Conservation (phyloP, 805 yeast species). For the Vanderwaltozyma tropicalis region DNA sequence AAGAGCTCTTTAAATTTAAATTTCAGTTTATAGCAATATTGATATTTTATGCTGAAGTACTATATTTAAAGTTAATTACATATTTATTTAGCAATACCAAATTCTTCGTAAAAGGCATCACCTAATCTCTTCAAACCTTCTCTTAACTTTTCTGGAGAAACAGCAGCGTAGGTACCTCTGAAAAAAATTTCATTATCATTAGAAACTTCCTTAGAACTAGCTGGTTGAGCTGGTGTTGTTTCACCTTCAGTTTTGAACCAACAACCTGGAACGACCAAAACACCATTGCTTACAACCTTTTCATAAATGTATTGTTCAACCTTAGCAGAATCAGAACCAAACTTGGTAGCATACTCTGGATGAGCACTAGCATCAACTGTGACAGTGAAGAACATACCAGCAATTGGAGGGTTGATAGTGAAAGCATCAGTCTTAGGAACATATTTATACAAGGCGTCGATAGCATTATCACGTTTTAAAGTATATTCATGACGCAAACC, state of each 20-base stretch:
- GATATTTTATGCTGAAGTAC: too few relatives aligned
- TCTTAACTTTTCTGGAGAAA: constrained; percentile 52
- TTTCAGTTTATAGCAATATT: neutral
- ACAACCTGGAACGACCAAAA: constrained; percentile 71
- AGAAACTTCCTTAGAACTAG: constrained; percentile 32
- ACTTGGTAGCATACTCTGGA: constrained; percentile 56
- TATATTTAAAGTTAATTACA: neutral
- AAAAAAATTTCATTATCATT: constrained; percentile 48
- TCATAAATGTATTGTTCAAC: constrained; percentile 60
- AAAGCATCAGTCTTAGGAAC: constrained; percentile 29
- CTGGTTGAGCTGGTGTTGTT: constrained; percentile 48
- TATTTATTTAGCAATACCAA: constrained; percentile 11
- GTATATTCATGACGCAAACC: constrained; percentile 78
- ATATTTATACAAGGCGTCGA: constrained; percentile 57
- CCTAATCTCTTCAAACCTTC: constrained; percentile 61
- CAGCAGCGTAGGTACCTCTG: constrained; percentile 87
- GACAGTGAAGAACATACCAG: constrained; percentile 82
- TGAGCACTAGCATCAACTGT: constrained; percentile 68
- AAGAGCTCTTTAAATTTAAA: neutral
- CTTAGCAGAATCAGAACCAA: constrained; percentile 45
- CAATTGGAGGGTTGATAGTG: constrained; percentile 50
- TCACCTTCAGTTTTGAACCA: constrained; percentile 60
- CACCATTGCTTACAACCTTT: constrained; percentile 46
- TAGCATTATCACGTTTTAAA: constrained; percentile 75
- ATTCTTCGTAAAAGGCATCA: constrained; percentile 50